phyloP scores from a whole-genome alignment of 1,284 basidiomycete genomes.

The Caloboletus firmus region DNA sequence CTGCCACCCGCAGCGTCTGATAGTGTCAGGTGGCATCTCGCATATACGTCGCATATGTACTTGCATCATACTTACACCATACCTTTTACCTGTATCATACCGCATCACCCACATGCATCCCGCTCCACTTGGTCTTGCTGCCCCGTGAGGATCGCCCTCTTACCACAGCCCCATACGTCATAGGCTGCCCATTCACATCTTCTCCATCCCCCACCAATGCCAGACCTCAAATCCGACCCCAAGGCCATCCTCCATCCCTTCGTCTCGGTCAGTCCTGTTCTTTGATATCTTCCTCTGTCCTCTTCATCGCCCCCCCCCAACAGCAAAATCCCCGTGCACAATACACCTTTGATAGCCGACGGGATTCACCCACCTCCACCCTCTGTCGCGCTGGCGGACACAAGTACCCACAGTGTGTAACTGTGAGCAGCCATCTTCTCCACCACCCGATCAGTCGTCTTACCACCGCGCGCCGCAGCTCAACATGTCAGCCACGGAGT shows the following conservation, averaged over 20 bases:
- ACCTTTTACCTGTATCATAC: conserved; percentile 30
- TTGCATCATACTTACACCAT: conserved; percentile 29
- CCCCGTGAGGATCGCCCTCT: conserved; percentile 2
- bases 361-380: conserved; percentile 52
- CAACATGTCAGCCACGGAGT: conserved; percentile 62
- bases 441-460: conserved; percentile 10
- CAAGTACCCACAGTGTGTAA: conserved; percentile 58
- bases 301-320: not conserved
- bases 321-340: conserved; percentile 51
- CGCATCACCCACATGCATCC: conserved; percentile 20
- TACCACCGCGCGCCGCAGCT: conserved; percentile 45
- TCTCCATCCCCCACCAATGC: conserved; percentile 18
- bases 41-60: conserved; percentile 29
- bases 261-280: conserved; percentile 37
- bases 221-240: conserved; percentile 7
- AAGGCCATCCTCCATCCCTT: conserved; percentile 37
- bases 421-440: conserved; percentile 41
- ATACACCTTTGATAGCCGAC: conserved; percentile 63
- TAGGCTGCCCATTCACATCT: conserved; percentile 5
- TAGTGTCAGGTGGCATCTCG: conserved; percentile 6
- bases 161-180: conserved; percentile 30
- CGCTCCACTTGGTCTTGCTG: not conserved
- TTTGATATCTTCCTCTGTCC: not conserved
- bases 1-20: conserved; percentile 12
- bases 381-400: conserved; percentile 56